A percentile compares a stretch with the other conserved stretches of the same genome.
Evolutionary conservation across 2,329 filamentous ascomycete genomes (phyloP).

Genomic region (Scopulariopsis brevicaulis): DNA sequence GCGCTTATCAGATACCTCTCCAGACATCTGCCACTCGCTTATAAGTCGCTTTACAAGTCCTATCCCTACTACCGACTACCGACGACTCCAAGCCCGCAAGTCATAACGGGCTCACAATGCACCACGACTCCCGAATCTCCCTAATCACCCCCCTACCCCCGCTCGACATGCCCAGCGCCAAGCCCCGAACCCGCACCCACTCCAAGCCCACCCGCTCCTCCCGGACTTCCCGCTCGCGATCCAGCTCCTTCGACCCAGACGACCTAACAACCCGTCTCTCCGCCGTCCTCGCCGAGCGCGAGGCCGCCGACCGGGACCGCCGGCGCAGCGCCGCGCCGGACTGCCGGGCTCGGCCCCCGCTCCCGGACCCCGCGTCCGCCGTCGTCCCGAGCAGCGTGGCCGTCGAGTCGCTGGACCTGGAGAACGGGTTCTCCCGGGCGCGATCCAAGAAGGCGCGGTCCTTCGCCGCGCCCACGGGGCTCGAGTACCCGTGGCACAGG

Average conservation of each 20-base stretch:
- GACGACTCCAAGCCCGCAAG: no score
- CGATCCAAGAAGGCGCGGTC: neutral
- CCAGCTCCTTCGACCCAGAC: constrained; percentile 34
- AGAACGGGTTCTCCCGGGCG: neutral
- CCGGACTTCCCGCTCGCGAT: constrained; percentile 11
- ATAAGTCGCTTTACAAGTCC: no score
- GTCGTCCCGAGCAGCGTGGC: neutral
- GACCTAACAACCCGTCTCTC: constrained; percentile 42
- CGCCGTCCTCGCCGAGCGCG: constrained; percentile 37
- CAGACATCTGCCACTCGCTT: no score
- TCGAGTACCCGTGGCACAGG: neutral
- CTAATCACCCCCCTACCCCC: neutral
- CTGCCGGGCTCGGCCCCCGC: neutral
- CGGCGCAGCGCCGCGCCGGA: neutral
- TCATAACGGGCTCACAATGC: no score
- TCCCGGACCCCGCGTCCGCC: neutral
- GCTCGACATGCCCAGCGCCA: neutral
- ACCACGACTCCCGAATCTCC: no score
- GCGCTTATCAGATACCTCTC: no score
- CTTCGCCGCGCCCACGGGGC: neutral
- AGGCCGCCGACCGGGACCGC: constrained; percentile 17
- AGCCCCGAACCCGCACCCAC: neutral
- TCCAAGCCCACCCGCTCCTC: constrained; percentile 4
- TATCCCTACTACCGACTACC: no score
- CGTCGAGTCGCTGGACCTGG: neutral